Evolutionary conservation across 441 rosid genomes (phyloP), one percentile per base, ranked within the genome.

Genomic region (Flueggea neowawraea): DNA sequence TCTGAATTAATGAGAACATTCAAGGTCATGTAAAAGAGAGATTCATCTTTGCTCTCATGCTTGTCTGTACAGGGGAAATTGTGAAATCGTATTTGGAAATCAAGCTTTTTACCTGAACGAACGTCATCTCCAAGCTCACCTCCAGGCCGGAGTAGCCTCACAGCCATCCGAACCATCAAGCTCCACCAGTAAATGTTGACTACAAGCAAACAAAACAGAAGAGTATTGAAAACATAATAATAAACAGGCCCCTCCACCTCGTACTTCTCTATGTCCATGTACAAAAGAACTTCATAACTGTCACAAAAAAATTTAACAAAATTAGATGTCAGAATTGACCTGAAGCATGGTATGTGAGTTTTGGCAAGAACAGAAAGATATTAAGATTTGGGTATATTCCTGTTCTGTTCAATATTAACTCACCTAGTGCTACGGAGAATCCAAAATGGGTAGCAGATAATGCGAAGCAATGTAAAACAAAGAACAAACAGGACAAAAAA

Each of bases 161-260:
- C 79, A 59, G 89, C 85, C 98, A 94, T 94, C 68, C 93, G 78
- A 68, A 70, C 77, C 52, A 94, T 90, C 78, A 91, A 70, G 11
- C 72, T 84, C 98, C 98, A 91, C 97, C 97, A 94, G 78, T 91
- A 90, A 57, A 90, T 74, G 67, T 94, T 90, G 62, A 94, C 87
- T 69, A 91, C 88, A 53, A 84, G 87, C 62, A 94, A 73, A 76
- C 90, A 80, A 63, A 78, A 76, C 4, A 94, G 81, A 48, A 94
- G 95, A 61, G 90, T 78, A 72, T 94, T 90, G 75, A 94, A 94
- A 69, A 87, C 39, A 70, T 90, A 93, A 66, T 90, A 94, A 75
- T 71, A 83, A 6, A 94, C n/a, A 14, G 93, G 80, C 68, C 91
- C 97, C 6, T 79, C 85, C 6, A 82, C 68, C 0, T 50, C 58